phyloP scores from a whole-genome alignment of 1,284 basidiomycete species.

The Puccinia horiana region DNA sequence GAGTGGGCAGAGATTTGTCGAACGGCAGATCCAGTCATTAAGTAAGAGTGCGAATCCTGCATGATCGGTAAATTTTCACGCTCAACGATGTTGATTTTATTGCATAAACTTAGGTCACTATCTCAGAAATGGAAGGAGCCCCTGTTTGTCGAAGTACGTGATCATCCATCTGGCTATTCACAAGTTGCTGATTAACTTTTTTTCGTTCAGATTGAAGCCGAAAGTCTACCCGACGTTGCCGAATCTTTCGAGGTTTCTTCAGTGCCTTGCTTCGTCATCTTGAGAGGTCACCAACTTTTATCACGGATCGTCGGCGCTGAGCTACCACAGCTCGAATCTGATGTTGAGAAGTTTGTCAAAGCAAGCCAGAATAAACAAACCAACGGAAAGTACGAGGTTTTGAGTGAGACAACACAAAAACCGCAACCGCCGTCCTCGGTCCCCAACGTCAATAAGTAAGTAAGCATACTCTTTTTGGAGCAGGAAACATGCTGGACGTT shows the following conservation, averaged over 20 bases:
- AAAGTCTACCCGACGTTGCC: slow-evolving; percentile 80
- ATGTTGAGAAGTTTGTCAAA: slow-evolving; percentile 43
- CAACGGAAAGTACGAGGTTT: slow-evolving; percentile 24
- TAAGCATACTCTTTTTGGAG: background rate
- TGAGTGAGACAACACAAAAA: slow-evolving; percentile 27
- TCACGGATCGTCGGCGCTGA: slow-evolving; percentile 80
- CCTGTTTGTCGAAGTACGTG: slow-evolving; percentile 35
- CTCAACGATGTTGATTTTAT: background rate
- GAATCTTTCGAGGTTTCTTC: slow-evolving; percentile 91
- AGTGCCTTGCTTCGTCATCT: slow-evolving; percentile 81
- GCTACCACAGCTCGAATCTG: slow-evolving; percentile 66
- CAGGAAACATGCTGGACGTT: background rate
- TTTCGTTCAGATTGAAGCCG: slow-evolving; percentile 76
- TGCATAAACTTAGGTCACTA: slow-evolving; percentile 3
- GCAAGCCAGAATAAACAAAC: background rate
- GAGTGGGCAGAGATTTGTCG: slow-evolving; percentile 85
- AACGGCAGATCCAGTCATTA: slow-evolving; percentile 46
- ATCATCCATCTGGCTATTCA: background rate
- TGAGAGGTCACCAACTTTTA: slow-evolving; percentile 85
- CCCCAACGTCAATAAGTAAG: slow-evolving; percentile 13
- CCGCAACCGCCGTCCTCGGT: slow-evolving; percentile 18
- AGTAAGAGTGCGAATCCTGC: slow-evolving; percentile 65
- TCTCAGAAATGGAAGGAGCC: slow-evolving; percentile 22
- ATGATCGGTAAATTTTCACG: slow-evolving; percentile 71
- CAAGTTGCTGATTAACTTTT: background rate